A percentile compares a stretch with the other conserved stretches of the same genome.
These are phyloP conservation scores for Cucumis hystrix DNA, from an alignment of 306 rosid species.

Conservation along the genomic window DNA sequence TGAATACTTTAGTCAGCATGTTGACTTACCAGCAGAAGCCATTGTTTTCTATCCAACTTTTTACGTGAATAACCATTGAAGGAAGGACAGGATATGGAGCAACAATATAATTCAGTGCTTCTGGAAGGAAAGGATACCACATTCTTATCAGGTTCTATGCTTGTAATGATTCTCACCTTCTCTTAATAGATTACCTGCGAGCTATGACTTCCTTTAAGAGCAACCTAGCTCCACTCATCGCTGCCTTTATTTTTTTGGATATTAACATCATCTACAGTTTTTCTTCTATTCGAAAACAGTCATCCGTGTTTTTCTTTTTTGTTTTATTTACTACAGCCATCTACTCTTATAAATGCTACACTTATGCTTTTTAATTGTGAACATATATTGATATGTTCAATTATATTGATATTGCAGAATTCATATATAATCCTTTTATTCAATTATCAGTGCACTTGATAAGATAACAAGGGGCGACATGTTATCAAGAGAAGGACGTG, in stretches of 20 bases:
- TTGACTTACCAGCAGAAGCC: background rate
- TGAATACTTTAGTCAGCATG: background rate
- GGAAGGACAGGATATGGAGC: background rate
- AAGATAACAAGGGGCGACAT: background rate
- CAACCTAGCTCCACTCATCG: background rate
- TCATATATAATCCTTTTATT: background rate
- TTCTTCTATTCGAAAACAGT: background rate
- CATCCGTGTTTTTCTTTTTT: background rate
- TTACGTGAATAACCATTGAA: background rate
- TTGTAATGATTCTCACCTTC: background rate
- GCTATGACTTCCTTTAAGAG: background rate
- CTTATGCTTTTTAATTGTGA: background rate
- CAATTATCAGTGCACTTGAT: background rate
- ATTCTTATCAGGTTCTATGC: background rate
- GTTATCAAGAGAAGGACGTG: background rate
- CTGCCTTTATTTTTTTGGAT: background rate
- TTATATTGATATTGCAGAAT: background rate
- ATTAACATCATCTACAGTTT: background rate
- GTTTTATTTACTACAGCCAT: background rate
- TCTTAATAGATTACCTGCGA: background rate
- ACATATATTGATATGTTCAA: background rate
- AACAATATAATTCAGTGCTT: background rate
- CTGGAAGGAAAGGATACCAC: background rate
- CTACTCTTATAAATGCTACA: background rate
- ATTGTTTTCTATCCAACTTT: background rate